Conservation (phyloP, 1,284 basidiomycete genomes). For the Boletellus sp. region DNA sequence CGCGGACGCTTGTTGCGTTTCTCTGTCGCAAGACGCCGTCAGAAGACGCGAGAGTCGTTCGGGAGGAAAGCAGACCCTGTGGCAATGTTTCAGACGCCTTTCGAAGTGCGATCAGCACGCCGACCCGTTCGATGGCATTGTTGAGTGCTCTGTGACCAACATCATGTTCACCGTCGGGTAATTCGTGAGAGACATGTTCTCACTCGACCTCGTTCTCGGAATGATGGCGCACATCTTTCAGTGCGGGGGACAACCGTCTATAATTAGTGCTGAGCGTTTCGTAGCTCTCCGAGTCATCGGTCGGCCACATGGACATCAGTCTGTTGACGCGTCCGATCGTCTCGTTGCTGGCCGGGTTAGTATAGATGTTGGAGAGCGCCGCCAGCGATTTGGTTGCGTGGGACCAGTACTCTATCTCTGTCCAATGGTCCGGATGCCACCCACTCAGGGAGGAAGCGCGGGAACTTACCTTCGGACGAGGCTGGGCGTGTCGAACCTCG, state of each 20-base stretch:
- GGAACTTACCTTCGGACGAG: constrained; percentile 35
- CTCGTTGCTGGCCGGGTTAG: constrained; percentile 48
- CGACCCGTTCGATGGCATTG: constrained; percentile 64
- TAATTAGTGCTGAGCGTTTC: constrained; percentile 60
- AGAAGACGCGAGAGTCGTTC: neutral
- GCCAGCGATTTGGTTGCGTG: constrained; percentile 57
- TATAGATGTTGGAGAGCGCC: constrained; percentile 51
- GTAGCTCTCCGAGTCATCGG: constrained; percentile 67
- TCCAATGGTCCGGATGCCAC: constrained; percentile 6
- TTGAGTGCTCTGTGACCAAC: constrained; percentile 55
- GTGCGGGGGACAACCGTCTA: constrained; percentile 56
- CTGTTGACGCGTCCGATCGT: constrained; percentile 69
- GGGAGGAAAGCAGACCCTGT: constrained; percentile 43
- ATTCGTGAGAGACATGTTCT: constrained; percentile 19
- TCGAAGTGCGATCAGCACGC: constrained; percentile 65
- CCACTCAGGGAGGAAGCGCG: constrained; percentile 18
- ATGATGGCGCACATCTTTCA: constrained; percentile 57
- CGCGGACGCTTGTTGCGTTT: constrained; percentile 75
- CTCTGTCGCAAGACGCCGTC: constrained; percentile 36
- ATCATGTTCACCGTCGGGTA: constrained; percentile 12
- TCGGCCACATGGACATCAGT: constrained; percentile 65
- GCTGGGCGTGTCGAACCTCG: constrained; percentile 32
- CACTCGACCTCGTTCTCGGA: constrained; percentile 67
- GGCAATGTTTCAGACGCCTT: constrained; percentile 59
- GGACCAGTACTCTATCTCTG: constrained; percentile 71